Evolutionary conservation across 2,329 filamentous ascomycete genomes (phyloP).

Genomic region (Ceratocystis diversiconidia): DNA sequence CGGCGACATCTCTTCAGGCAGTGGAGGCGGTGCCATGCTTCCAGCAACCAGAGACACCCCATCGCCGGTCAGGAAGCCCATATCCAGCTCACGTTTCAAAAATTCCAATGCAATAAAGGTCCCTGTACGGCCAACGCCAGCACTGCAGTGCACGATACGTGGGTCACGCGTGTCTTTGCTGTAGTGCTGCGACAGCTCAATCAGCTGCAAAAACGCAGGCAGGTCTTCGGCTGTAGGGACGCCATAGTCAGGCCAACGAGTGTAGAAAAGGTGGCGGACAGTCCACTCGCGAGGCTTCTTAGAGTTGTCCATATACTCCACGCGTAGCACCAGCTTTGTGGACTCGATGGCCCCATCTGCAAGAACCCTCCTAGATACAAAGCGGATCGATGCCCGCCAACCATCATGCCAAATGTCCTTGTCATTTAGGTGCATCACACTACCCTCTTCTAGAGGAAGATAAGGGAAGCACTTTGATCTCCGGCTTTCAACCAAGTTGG

Average conservation of each 20-base stretch:
- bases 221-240: constrained; percentile 59
- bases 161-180: constrained; percentile 42
- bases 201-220: constrained; percentile 52
- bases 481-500: constrained; percentile 65
- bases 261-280: constrained; percentile 76
- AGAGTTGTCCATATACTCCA: constrained; percentile 30
- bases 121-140: constrained; percentile 83
- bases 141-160: constrained; percentile 74
- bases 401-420: constrained; percentile 50
- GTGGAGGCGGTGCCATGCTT: constrained; percentile 2
- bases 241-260: constrained; percentile 79
- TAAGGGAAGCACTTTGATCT: constrained; percentile 82
- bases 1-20: constrained; percentile 21
- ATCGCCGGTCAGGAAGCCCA: constrained; percentile 48
- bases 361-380: constrained; percentile 46
- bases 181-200: constrained; percentile 48
- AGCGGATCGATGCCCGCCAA: constrained; percentile 53
- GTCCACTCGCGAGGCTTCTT: constrained; percentile 40
- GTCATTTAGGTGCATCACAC: constrained; percentile 45
- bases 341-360: constrained; percentile 51
- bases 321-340: constrained; percentile 52
- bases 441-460: constrained; percentile 49
- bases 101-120: constrained; percentile 97
- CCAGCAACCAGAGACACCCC: constrained; percentile 22
- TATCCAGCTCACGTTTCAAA: constrained; percentile 65